A percentile compares a stretch with the other conserved stretches of the same genome.
These are phyloP conservation scores for Nitzschia sp. DNA, from an alignment of 108 stramenopile species.

Conservation along the genomic window DNA sequence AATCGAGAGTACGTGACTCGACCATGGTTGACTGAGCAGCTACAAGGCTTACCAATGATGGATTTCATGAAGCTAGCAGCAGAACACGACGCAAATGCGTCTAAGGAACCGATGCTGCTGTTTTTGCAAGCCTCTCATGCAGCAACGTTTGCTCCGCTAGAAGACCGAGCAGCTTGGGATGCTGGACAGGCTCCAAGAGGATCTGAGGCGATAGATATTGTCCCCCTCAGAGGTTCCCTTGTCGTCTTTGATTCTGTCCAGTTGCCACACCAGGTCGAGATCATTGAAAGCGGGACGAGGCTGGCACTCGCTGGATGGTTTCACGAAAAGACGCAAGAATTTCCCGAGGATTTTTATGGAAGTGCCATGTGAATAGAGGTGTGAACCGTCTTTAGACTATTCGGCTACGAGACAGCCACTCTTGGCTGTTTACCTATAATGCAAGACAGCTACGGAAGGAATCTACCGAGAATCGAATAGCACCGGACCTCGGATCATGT, in stretches of 20 bases:
- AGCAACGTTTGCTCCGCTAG: constrained; percentile 22
- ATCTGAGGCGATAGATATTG: constrained; percentile 35
- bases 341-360: constrained; percentile 13
- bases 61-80: constrained; percentile 28
- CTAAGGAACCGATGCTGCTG: constrained; percentile 1
- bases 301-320: constrained; percentile 62
- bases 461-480: neutral
- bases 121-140: constrained; percentile 20
- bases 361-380: too few species aligned
- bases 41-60: constrained; percentile 8
- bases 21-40: constrained; percentile 24
- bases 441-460: too few species aligned
- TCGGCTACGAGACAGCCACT: too few species aligned
- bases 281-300: constrained; percentile 37
- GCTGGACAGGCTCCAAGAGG: constrained; percentile 11
- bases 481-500: neutral
- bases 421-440: too few species aligned
- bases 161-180: constrained; percentile 37
- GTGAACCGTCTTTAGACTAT: too few species aligned
- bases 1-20: constrained; percentile 26
- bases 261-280: constrained; percentile 51
- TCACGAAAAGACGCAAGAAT: constrained; percentile 52
- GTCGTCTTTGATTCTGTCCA: constrained; percentile 62
- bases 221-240: constrained; percentile 42
- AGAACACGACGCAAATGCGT: constrained; percentile 15